Evolutionary conservation across 495 filamentous ascomycete species (phyloP).

Genomic region (Penicillium coprophilum): DNA sequence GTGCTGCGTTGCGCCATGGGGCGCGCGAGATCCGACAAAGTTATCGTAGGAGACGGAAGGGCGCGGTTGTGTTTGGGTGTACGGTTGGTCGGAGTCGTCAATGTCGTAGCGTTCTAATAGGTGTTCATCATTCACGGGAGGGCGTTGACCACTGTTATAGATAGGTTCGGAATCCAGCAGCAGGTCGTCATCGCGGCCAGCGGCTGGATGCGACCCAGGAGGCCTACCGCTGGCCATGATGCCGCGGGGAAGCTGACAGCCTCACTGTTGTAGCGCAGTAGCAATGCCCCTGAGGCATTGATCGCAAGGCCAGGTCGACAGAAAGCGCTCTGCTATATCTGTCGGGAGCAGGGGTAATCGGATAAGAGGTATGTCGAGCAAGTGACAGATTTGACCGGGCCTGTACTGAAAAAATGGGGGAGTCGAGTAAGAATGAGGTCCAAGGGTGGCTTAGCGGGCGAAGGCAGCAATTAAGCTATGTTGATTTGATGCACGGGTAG

Average conservation of each 20-base stretch:
- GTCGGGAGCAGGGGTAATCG: conserved; percentile 1
- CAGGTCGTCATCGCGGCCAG: conserved; percentile 65
- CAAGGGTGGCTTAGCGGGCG: conserved; percentile 29
- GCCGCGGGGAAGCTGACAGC: conserved; percentile 44
- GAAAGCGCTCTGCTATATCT: conserved; percentile 7
- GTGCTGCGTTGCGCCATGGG: conserved; percentile 40
- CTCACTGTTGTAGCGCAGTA: conserved; percentile 30
- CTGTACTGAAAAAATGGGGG: conserved; percentile 6
- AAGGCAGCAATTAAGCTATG: conserved; percentile 27
- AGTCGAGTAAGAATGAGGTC: conserved; percentile 13
- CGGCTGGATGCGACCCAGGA: conserved; percentile 56
- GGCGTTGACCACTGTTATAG: conserved; percentile 69
- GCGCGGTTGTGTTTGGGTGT: conserved; percentile 55
- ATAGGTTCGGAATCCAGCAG: conserved; percentile 68
- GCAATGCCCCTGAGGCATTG: conserved; percentile 49
- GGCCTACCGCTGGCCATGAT: conserved; percentile 64
- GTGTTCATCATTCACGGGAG: conserved; percentile 74
- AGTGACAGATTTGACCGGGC: conserved; percentile 13
- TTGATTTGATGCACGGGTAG: conserved; percentile 18
- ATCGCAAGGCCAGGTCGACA: conserved; percentile 22
- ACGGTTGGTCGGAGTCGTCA: conserved; percentile 58
- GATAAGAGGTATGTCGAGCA: neutral
- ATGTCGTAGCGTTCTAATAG: conserved; percentile 68
- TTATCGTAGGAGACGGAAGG: conserved; percentile 93
- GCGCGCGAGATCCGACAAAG: conserved; percentile 72